Evolutionary conservation across 192 early-diverging fungal genomes (phyloP).

Genomic region (Entophlyctis luteolus): DNA sequence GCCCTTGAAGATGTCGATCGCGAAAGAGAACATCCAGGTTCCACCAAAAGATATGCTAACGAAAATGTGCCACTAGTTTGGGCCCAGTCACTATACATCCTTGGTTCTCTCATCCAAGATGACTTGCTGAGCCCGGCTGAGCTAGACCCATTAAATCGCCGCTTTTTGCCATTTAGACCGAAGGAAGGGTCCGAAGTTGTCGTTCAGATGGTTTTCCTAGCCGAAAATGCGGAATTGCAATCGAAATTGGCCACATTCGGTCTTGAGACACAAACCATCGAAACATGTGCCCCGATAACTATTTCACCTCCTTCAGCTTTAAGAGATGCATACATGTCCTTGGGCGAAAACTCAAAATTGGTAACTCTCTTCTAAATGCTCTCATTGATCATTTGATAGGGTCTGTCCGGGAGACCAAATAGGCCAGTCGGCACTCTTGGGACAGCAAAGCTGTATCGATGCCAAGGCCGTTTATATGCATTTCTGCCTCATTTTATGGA

Average conservation of each 20-base stretch:
- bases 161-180: slow-evolving; percentile 53
- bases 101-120: slow-evolving; percentile 74
- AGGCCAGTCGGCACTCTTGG: slow-evolving; percentile 74
- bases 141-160: slow-evolving; percentile 76
- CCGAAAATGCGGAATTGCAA: slow-evolving; percentile 71
- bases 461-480: slow-evolving; percentile 74
- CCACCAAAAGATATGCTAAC: slow-evolving; percentile 69
- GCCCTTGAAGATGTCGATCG: slow-evolving; percentile 66
- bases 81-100: slow-evolving; percentile 77
- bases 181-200: slow-evolving; percentile 56
- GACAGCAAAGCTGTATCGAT: slow-evolving; percentile 77
- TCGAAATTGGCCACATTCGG: slow-evolving; percentile 67
- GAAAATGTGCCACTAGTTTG: slow-evolving; percentile 86
- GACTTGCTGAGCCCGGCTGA: slow-evolving; percentile 72
- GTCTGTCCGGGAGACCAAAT: slow-evolving; percentile 69
- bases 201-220: slow-evolving; percentile 73
- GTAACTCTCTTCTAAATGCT: slow-evolving; percentile 19
- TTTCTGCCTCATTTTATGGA: slow-evolving; percentile 88
- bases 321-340: slow-evolving; percentile 67
- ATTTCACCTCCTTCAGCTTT: slow-evolving; percentile 72
- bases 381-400: slow-evolving; percentile 18
- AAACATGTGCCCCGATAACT: slow-evolving; percentile 64
- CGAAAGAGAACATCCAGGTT: slow-evolving; percentile 65
- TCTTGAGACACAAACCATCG: slow-evolving; percentile 73
- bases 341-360: slow-evolving; percentile 76